phyloP scores from a whole-genome alignment of 208 protist species.

The Leishmania braziliensis region DNA sequence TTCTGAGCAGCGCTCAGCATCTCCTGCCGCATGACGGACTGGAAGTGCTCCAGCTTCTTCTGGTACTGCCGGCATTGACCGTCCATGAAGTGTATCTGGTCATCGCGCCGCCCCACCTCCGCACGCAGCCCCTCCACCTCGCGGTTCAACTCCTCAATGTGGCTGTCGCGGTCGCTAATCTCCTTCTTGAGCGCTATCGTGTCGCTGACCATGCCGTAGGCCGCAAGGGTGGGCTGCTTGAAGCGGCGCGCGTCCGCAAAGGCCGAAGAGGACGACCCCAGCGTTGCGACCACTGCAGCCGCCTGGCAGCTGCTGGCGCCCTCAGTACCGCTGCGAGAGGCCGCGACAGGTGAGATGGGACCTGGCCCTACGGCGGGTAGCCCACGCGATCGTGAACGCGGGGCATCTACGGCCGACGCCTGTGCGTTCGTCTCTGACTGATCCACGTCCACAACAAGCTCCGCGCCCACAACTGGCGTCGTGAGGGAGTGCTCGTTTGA shows the following conservation, averaged over 20 bases:
- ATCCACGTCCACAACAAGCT: constrained; percentile 27
- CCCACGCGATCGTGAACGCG: neutral
- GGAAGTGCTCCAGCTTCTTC: constrained; percentile 43
- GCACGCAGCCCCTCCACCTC: constrained; percentile 23
- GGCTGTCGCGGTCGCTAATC: constrained; percentile 47
- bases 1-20: constrained; percentile 54
- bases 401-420: neutral
- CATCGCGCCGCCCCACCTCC: constrained; percentile 35
- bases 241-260: constrained; percentile 32
- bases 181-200: constrained; percentile 55
- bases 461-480: constrained; percentile 5
- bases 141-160: constrained; percentile 58
- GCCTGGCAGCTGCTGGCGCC: neutral
- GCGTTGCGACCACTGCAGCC: neutral
- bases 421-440: neutral
- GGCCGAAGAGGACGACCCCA: constrained; percentile 1
- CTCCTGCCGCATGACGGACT: constrained; percentile 49
- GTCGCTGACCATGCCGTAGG: constrained; percentile 67
- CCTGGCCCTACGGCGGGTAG: neutral
- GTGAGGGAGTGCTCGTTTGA: constrained; percentile 16
- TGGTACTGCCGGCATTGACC: constrained; percentile 28
- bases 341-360: neutral
- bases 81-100: constrained; percentile 33
- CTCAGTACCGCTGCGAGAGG: neutral
- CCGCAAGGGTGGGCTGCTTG: constrained; percentile 65